Evolutionary conservation across 352 stramenopile species (phyloP), one percentile per base, ranked within the genome.

Genomic region (Globisporangium recalcitrans): DNA sequence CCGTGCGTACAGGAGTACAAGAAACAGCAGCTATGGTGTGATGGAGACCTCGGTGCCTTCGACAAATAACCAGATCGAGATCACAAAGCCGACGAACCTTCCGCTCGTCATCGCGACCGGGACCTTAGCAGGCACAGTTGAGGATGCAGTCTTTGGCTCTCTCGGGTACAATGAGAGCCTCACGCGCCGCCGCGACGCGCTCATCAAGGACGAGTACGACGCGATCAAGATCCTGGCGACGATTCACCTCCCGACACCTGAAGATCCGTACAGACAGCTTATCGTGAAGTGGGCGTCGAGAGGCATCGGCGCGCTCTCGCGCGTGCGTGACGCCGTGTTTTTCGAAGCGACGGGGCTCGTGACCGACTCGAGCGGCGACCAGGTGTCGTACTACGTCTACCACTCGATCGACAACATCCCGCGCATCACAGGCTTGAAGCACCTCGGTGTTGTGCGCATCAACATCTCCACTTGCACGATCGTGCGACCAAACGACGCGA

Each of bases 131-230:
- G 77, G 81, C 7, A 76, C 67, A 0, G 42, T 90, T 22, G 71
- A 90, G 13, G 78, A 90, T 65, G 69, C 60, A 0, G 67, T 81
- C 36, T 87, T 76, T 47, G 78, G 78, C 6, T 63, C 54, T 19
- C 70, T 87, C 49, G 76, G 74, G 1, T 65, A 76, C 19, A 75
- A 75, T 21, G 65, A 86, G 26, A n/a, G 65, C 5, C 56, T 67
- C 7, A 85, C 75, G 76, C 75, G 68, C 44, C 69, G 72, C 58
- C 76, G 77, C 5, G 80, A 71, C 26, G 70, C 68, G 1, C 75
- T 84, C 36, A 69, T 80, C 19, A 77, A 84, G 27, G 77, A 88
- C 58, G 73, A 73, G 36, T 70, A 83, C 26, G 73, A 76, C 5
- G 79, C 38, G 19, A 60, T 65, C 13, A 71, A 68, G 26, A 58